A percentile compares a stretch with the other conserved stretches of the same genome.
These are phyloP conservation scores for Diplocarpon rosae DNA, from an alignment of 2,329 filamentous ascomycete species.

Conservation along the genomic window DNA sequence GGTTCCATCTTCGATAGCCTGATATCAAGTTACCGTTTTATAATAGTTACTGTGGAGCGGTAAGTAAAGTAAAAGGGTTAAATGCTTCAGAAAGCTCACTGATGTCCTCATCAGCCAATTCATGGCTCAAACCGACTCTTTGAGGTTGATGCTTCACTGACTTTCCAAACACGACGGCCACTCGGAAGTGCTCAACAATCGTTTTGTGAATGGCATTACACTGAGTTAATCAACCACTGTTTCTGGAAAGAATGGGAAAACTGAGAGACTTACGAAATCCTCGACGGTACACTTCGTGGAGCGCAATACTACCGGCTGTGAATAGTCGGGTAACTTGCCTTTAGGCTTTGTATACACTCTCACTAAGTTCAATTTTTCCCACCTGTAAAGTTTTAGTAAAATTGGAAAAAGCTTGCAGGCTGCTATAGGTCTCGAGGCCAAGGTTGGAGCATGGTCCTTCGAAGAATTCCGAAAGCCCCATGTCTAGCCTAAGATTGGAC, in stretches of 20 bases:
- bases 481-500: background rate
- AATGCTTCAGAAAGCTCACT: slow-evolving; percentile 28
- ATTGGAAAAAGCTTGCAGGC: slow-evolving; percentile 7
- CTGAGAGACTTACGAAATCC: slow-evolving; percentile 71
- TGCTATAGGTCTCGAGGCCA: background rate
- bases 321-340: slow-evolving; percentile 87
- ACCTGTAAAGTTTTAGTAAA: slow-evolving; percentile 35
- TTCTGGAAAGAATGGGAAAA: background rate
- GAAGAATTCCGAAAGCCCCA: too few species aligned
- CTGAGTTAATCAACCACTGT: slow-evolving; percentile 35
- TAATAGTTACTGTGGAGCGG: slow-evolving; percentile 44
- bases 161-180: slow-evolving; percentile 91
- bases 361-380: slow-evolving; percentile 87
- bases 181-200: slow-evolving; percentile 91
- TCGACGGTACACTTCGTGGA: slow-evolving; percentile 79
- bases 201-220: slow-evolving; percentile 96
- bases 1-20: background rate
- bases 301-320: slow-evolving; percentile 78
- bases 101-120: slow-evolving; percentile 94
- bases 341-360: slow-evolving; percentile 98
- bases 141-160: slow-evolving; percentile 99
- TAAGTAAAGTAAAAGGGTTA: slow-evolving; percentile 7
- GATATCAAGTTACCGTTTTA: slow-evolving; percentile 45
- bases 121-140: slow-evolving; percentile 80
- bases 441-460: too few species aligned